Base-by-base conservation (phyloP, 73 alveolate genomes). In the Uronychia binucleata region DNA sequence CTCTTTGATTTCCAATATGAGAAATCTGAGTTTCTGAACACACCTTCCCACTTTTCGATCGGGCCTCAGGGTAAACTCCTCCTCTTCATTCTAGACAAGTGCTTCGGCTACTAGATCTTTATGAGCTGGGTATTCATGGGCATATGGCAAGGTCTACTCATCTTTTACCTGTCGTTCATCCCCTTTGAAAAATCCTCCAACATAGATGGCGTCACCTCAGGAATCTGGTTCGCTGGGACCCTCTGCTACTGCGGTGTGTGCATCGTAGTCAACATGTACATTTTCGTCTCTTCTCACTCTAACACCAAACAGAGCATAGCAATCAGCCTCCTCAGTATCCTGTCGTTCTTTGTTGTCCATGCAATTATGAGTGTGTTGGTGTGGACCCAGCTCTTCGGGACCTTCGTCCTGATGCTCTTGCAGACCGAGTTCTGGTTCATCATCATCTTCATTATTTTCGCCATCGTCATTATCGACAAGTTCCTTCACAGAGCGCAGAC, bases 101-200 rank as follows among this genome's bases (percentile, higher is more conserved):
- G 93, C 80, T 96, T 93, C 89, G 86, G 91, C 77, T 90, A 93
- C 31, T 57, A 34, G 57, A 83, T 82, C 29, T 96, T 94, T 88
- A 90, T 97, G 97, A 92, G 82, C 78, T 96, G 99, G 99, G 79
- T 96, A 29, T 80, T 96, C 77, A 90, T 92, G 81, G 99, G 97
- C 0, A 81, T 88, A 31, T 75, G 88, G 32, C 94, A 94, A 80
- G 95, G 95, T 0, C 74, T 94, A 0, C 83, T 92, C 30, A 88
- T 96, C 35, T 90, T 79, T 86, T 79, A 81, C 34, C 75, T 89
- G 67, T 83, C 97, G 26, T 86, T 85, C 75, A 75, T 80, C 32
- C 85, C 97, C 28, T 92, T 96, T 74, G 81, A 81, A 31, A 77
- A 26, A 28, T 27, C 33, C 19, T 57, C 84, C 1, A 58, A 27